Evolutionary conservation across 2,329 filamentous ascomycete genomes (phyloP).

Genomic region (Aspergillus proliferans): DNA sequence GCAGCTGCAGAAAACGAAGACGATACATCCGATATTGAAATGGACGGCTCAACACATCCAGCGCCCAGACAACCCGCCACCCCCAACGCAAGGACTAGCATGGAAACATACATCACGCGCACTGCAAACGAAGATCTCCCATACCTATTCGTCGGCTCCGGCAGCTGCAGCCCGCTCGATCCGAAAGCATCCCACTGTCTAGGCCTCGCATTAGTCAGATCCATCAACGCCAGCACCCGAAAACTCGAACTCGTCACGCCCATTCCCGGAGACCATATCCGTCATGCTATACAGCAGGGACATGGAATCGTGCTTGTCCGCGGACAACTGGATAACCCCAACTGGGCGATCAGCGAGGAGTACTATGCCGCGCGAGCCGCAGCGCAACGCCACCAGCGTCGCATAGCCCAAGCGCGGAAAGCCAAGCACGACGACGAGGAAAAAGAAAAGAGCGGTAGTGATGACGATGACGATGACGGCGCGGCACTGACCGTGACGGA

Average conservation of each 20-base stretch:
- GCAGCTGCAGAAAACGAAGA: slow-evolving; percentile 8
- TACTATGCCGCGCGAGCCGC: slow-evolving; percentile 35
- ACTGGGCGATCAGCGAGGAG: slow-evolving; percentile 41
- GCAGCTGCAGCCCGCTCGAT: slow-evolving; percentile 39
- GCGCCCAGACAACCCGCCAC: background rate
- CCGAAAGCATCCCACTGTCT: slow-evolving; percentile 44
- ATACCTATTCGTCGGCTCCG: slow-evolving; percentile 42
- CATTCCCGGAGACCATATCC: slow-evolving; percentile 26
- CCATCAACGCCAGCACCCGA: slow-evolving; percentile 33
- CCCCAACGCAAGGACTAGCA: slow-evolving; percentile 3
- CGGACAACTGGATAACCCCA: slow-evolving; percentile 40
- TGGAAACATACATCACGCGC: slow-evolving; percentile 28
- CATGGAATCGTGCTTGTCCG: slow-evolving; percentile 44
- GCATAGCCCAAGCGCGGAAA: slow-evolving; percentile 17
- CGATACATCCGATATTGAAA: slow-evolving; percentile 13
- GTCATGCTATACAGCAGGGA: slow-evolving; percentile 27
- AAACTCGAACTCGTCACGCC: slow-evolving; percentile 47
- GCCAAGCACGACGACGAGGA: background rate
- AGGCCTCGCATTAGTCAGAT: slow-evolving; percentile 45
- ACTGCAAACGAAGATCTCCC: slow-evolving; percentile 44
- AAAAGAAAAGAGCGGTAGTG: background rate
- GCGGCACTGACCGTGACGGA: slow-evolving; percentile 1
- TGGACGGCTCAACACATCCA: slow-evolving; percentile 10
- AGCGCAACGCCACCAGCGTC: slow-evolving; percentile 25
- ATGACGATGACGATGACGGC: slow-evolving; percentile 1